These are phyloP conservation scores for Stagonosporopsis vannaccii DNA, from an alignment of 2,329 filamentous ascomycete species.

Conservation along the genomic window DNA sequence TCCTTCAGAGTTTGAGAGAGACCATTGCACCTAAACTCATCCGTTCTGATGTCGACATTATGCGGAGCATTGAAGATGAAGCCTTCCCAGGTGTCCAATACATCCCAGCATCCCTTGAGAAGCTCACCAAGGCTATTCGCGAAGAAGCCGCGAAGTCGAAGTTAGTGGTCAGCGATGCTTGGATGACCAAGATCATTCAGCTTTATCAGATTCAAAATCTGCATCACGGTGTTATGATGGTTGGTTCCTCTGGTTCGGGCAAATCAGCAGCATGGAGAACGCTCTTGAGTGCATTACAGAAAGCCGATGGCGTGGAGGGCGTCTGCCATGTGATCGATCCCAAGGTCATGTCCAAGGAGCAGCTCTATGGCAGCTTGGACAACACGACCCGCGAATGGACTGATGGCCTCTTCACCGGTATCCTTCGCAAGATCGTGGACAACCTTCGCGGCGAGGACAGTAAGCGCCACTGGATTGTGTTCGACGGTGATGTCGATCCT, in stretches of 20 bases:
- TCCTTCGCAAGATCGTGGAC: constrained; percentile 96
- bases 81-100: constrained; percentile 95
- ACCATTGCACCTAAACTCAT: constrained; percentile 98
- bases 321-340: constrained; percentile 98
- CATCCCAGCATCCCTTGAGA: constrained; percentile 82
- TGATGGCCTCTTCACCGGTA: constrained; percentile 96
- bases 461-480: constrained; percentile 99
- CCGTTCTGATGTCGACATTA: constrained; percentile 85
- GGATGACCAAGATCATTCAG: constrained; percentile 97
- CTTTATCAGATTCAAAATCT: constrained; percentile 98
- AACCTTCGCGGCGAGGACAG: constrained; percentile 96
- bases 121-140: constrained; percentile 81
- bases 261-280: constrained; percentile 97
- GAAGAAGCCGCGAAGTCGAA: constrained; percentile 84
- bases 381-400: constrained; percentile 99
- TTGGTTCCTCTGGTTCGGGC: constrained; percentile 94
- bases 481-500: constrained; percentile 97
- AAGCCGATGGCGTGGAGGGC: constrained; percentile 89
- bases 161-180: constrained; percentile 87
- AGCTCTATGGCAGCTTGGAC: constrained; percentile 92
- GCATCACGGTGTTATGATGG: constrained; percentile 99
- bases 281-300: constrained; percentile 87
- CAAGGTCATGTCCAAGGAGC: constrained; percentile 99
- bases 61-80: constrained; percentile 80
- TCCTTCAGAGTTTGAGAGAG: constrained; percentile 97